Conservation (phyloP, 2,329 filamentous ascomycete genomes). For the Colletotrichum tropicale region DNA sequence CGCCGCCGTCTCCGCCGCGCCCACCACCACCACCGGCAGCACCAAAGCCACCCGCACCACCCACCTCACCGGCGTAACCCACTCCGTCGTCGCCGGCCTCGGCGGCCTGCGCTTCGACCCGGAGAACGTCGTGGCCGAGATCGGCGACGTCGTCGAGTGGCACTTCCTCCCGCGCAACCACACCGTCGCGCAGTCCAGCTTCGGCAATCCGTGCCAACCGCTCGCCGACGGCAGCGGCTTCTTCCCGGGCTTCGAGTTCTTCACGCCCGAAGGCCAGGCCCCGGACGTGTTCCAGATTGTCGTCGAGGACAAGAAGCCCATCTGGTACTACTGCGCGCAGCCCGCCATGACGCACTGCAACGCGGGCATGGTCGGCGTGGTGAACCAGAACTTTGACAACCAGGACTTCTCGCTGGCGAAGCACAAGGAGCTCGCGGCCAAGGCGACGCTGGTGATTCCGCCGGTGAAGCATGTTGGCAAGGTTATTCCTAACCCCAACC, state of each 20-base stretch:
- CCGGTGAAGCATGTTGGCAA: conserved; percentile 36
- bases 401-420: conserved; percentile 39
- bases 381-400: conserved; percentile 51
- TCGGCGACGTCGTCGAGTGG: conserved; percentile 59
- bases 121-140: conserved; percentile 49
- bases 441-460: conserved; percentile 32
- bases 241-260: conserved; percentile 50
- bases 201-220: conserved; percentile 46
- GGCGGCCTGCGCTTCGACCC: conserved; percentile 56
- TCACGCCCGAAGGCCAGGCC: conserved; percentile 37
- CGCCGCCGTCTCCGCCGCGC: conserved; percentile 30
- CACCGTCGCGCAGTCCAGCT: conserved; percentile 49
- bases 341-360: conserved; percentile 47
- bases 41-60: conserved; percentile 35
- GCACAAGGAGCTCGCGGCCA: conserved; percentile 40
- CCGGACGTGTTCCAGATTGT: conserved; percentile 48
- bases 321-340: conserved; percentile 47
- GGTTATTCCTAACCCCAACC: conserved; percentile 46
- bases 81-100: conserved; percentile 50
- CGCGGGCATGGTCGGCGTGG: conserved; percentile 51
- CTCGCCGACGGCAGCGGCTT: conserved; percentile 41
- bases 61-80: conserved; percentile 42
- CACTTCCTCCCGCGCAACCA: conserved; percentile 58
- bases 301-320: conserved; percentile 42
- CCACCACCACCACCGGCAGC: conserved; percentile 34